Evolutionary conservation across 192 early-diverging fungal genomes (phyloP), one percentile per base, ranked within the genome.

Genomic region (Glomus cerebriforme): DNA sequence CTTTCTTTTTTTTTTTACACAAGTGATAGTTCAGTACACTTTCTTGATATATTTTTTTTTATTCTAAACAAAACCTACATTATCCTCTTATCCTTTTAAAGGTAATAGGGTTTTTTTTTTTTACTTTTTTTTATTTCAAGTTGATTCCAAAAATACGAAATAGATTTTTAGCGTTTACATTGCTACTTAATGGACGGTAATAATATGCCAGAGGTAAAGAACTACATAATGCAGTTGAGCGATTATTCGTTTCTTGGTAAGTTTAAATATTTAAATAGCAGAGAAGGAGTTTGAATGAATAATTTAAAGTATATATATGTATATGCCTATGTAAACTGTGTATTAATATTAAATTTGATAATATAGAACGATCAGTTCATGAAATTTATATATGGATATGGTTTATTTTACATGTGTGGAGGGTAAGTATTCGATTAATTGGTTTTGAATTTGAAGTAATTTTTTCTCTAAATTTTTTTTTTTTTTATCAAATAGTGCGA

Each of bases 371-470:
- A 62, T 75, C 73, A 12, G 34, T 62, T 34, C 73, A 75, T 75
- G 73, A 59, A 15, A 6, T 75, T 8, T 75, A 75, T 29, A 34
- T 75, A 75, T 75, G 54, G 73, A 37, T 75, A 26, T 75, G 73
- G 73, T 59, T 75, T 60, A 62, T 75, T 19, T 1, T 75, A 24
- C 73, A 75, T 63, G 73, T 62, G 8, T 75, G 32, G 31, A 59
- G 24, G 26, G 73, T 75, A 75, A 37, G 22, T 37, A n/a, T 75
- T n/a, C 8, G 62, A 22, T 12, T 22, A 68, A 68, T n/a, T 68
- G n/a, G 0, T 19, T 37, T 68, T n/a, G 7, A 32, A 39, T n/a
- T 35, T 22, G 27, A 59, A 29, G 4, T 3, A 10, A 49, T 31
- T 31, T 22, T 1, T 7, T 49, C 1, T 22, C 39, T 13, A 19